Conservation (phyloP, 78 protist species). For the Monosiga brevicollis region DNA sequence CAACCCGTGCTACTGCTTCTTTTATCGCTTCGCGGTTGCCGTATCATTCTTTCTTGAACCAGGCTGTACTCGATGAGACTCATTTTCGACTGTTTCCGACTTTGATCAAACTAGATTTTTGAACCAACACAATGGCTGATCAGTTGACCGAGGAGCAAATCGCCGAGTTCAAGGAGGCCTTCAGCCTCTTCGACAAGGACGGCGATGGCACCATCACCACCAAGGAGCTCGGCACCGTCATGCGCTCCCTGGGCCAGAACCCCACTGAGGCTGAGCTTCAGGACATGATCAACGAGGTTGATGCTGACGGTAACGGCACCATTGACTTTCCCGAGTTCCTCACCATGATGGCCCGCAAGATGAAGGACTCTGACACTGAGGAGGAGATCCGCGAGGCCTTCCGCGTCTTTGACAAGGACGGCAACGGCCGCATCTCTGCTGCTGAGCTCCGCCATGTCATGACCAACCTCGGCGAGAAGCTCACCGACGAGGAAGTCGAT, state of each 20-base stretch:
- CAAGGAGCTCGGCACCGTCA: slow-evolving; percentile 93
- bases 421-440: slow-evolving; percentile 94
- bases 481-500: slow-evolving; percentile 91
- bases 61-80: too few relatives aligned
- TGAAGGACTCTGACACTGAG: slow-evolving; percentile 96
- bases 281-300: slow-evolving; percentile 86
- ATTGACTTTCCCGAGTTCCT: slow-evolving; percentile 97
- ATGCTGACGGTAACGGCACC: slow-evolving; percentile 77
- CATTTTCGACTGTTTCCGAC: too few relatives aligned
- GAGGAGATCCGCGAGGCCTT: slow-evolving; percentile 98
- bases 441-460: slow-evolving; percentile 93
- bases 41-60: too few relatives aligned
- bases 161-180: slow-evolving; percentile 96
- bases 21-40: too few relatives aligned
- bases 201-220: slow-evolving; percentile 94
- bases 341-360: slow-evolving; percentile 87
- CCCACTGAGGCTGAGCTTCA: slow-evolving; percentile 95
- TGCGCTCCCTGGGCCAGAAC: slow-evolving; percentile 93
- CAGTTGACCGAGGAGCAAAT: slow-evolving; percentile 91
- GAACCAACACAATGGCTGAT: slow-evolving; percentile 36
- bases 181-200: slow-evolving; percentile 89
- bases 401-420: slow-evolving; percentile 98
- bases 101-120: too few relatives aligned
- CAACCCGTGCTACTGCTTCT: too few relatives aligned
- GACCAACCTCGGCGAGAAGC: slow-evolving; percentile 79